Evolutionary conservation across 352 stramenopile genomes (phyloP), one percentile per base, ranked within the genome.

Genomic region (Phytophthora hybrid): DNA sequence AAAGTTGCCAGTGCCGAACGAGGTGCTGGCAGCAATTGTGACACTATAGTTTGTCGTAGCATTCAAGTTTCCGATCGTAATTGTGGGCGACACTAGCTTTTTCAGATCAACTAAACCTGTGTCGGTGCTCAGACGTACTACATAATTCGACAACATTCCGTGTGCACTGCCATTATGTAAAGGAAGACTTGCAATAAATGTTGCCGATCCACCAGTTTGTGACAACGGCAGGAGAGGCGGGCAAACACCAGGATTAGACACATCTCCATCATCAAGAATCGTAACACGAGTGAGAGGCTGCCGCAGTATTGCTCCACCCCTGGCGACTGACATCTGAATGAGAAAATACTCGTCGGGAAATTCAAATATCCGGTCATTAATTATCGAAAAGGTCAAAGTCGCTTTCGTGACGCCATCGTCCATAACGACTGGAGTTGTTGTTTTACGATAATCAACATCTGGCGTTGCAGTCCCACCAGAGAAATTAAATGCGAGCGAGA

Each of bases 281-380:
- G 67, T 87, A 54, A 92, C 49, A 13, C 52, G 57, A 8, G 66
- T 69, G 1, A 47, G n/a, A 18, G 64, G 62, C 11, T 62, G 60
- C 0, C 52, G 53, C 6, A 80, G 52, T 18, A 59, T 66, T 0
- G 78, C 83, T 14, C 80, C 80, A 13, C 80, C 78, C 41, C 21
- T 75, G 1, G 54, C 9, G 8, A 88, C 31, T 5, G 55, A 41
- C 29, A 88, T 80, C 19, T 70, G 41, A 19, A 82, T 77, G n/a
- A 77, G 70, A 47, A 92, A 87, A 9, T 62, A 69, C 46, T 91
- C 82, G 56, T 91, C 79, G 1, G 83, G 85, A 37, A 64, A 83
- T 52, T 92, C 78, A 37, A 75, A 91, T 10, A 82, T 62, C 7
- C 79, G 77, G 62, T 92, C 85, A 44, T 92, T 92, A 16, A 91